Base-by-base conservation (phyloP, 2,329 filamentous ascomycete genomes). In the Aureobasidium sp. region DNA sequence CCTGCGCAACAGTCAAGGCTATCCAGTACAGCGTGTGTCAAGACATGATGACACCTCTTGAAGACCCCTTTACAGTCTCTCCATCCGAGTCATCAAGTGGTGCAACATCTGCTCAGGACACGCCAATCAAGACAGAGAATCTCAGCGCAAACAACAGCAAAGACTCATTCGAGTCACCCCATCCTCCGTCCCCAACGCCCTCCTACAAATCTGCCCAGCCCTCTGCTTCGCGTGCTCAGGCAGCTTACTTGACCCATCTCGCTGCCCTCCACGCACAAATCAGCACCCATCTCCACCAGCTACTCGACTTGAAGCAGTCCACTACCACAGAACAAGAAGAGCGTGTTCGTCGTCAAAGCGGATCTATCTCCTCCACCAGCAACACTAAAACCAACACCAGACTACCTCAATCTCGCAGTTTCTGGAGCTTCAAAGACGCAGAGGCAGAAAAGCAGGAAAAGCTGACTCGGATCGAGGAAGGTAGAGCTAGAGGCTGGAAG, bases 231-330 rank as follows among this genome's bases (percentile, higher is more conserved):
- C 42, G 29, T 10, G 39, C 53, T 4, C 41, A 57, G 2, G n/a
- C 54, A 48, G 32, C 54, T 15, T 58, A 48, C 25, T 3, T 15
- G 3, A 62, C 64, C 3, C 68, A 72, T 42, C 45, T 71, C 13
- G 25, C 49, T 13, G 67, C 65, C n/a, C 64, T 72, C 62, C 64
- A 62, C 64, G 69, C 57, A 63, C 76, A 67, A 69, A 67, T 67
- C 63, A 57, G 13, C 70, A 63, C 55, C 74, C 76, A 67, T 72
- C 72, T 65, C 69, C 69, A 50, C 58, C 69, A 64, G 62, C 71
- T 68, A 64, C 72, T 62, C 63, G 70, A 63, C 21, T 71, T 61
- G 15, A 66, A 66, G 49, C 54, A 62, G 21, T 42, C 37, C 15
- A 67, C 66, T 5, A 47, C 62, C 15, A 29, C 61, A 0, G 55